These are phyloP conservation scores for Pyrenophora graminea DNA, from an alignment of 2,329 filamentous ascomycete genomes.

Conservation along the genomic window DNA sequence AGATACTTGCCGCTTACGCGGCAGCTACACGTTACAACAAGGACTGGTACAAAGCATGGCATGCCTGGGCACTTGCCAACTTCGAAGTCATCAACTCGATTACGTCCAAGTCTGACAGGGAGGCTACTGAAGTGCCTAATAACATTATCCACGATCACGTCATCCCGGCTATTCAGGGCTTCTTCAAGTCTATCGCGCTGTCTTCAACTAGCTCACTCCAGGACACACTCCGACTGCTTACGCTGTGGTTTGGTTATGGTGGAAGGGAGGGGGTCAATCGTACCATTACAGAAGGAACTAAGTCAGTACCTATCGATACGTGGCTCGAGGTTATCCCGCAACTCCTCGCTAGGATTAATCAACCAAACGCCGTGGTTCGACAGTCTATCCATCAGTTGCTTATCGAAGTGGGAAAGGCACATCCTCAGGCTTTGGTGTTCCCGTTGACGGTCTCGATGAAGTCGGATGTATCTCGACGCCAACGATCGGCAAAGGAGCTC, in stretches of 20 bases:
- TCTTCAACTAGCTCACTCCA: constrained; percentile 92
- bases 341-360: constrained; percentile 95
- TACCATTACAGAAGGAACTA: constrained; percentile 87
- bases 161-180: constrained; percentile 90
- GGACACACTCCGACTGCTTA: constrained; percentile 88
- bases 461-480: constrained; percentile 82
- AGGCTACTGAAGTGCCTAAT: constrained; percentile 62
- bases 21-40: constrained; percentile 93
- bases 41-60: constrained; percentile 98
- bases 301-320: constrained; percentile 91
- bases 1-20: constrained; percentile 88
- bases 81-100: constrained; percentile 95
- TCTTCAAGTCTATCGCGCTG: constrained; percentile 95
- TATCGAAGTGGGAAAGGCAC: constrained; percentile 87
- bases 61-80: constrained; percentile 96
- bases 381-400: constrained; percentile 90
- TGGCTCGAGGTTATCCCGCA: constrained; percentile 99
- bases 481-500: constrained; percentile 85
- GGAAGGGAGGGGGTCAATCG: constrained; percentile 84
- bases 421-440: constrained; percentile 96
- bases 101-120: constrained; percentile 67
- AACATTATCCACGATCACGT: constrained; percentile 81
- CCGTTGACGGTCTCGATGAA: constrained; percentile 98
- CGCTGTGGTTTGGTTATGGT: constrained; percentile 95
- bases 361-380: constrained; percentile 86